Evolutionary conservation across 345 rosid genomes (phyloP), one percentile per base, ranked within the genome.

Genomic region (Pistacia atlantica): DNA sequence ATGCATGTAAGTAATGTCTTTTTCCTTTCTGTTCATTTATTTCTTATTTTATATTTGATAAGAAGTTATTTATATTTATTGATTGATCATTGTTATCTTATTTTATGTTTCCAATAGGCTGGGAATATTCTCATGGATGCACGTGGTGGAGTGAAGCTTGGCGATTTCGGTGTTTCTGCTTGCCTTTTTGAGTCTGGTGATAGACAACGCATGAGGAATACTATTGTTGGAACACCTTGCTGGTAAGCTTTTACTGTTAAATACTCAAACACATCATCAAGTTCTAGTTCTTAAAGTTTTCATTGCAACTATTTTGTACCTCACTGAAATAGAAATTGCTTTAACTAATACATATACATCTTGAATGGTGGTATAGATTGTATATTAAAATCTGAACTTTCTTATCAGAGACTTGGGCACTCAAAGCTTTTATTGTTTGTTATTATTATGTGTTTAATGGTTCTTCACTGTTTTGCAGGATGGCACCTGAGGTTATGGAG

Each of bases 401-500:
- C 28, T 6, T 8, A 11, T 71, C 22, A 60, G 61, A 60, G 25
- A 46, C 17, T 46, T 73, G 58, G 33, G 28, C 18, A 42, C 10
- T 46, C 56, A 17, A 11, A 58, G 33, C 12, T 35, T 70, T 55
- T 37, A 12, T 56, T 63, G 69, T 56, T 63, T 60, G 67, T 46
- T 72, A 60, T 59, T 72, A 25, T 25, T 28, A 31, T 38, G 22
- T 18, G 13, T 75, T 65, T 10, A 3, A 52, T 38, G 20, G 45
- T 16, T 76, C 69, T 69, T 62, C 52, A 75, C 22, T 72, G 35
- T 76, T 73, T 83, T 76, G 75, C 81, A 96, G 99, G 99, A 96
- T 96, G 99, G 99, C 99, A 62, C 99, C 99, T 72, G 99, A 96
- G 87, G 99, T 96, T 77, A 89, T 96, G 99, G 98, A 96, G 86